Evolutionary conservation across 192 early-diverging fungal species (phyloP).

Genomic region (Entomortierella parvispora): DNA sequence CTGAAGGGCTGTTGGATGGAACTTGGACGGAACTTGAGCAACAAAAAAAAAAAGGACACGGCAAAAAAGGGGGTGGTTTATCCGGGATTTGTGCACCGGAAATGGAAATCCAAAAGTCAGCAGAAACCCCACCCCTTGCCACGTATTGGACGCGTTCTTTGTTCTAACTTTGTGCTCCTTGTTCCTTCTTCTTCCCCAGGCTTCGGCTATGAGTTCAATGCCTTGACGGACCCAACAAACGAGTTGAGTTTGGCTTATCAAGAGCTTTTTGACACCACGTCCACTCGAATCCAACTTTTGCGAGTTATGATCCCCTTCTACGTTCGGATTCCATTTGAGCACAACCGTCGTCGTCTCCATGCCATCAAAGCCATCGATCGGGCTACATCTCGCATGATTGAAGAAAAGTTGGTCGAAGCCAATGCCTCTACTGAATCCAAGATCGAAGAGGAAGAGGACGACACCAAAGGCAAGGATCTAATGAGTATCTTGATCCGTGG

Average conservation of each 20-base stretch:
- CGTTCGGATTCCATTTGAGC: constrained; percentile 22
- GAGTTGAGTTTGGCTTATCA: constrained; percentile 53
- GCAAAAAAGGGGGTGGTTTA: too few relatives aligned
- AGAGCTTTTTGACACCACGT: constrained; percentile 26
- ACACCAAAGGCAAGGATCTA: constrained; percentile 50
- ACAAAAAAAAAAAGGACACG: too few relatives aligned
- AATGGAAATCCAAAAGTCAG: too few relatives aligned
- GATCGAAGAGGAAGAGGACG: constrained; percentile 21
- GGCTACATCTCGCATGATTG: constrained; percentile 44
- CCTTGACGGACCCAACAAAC: constrained; percentile 32
- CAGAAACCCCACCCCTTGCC: too few relatives aligned
- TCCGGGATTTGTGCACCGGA: too few relatives aligned
- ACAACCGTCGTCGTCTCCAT: constrained; percentile 4
- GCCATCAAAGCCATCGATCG: constrained; percentile 21
- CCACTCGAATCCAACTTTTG: constrained; percentile 8
- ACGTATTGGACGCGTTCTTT: too few relatives aligned
- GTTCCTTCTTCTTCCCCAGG: constrained; percentile 1
- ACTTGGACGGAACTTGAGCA: too few relatives aligned
- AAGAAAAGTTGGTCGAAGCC: constrained; percentile 23
- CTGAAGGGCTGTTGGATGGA: too few relatives aligned
- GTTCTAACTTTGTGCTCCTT: too few relatives aligned
- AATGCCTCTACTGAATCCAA: constrained; percentile 3
- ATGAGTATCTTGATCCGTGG: constrained; percentile 55
- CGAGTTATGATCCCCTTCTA: constrained; percentile 24
- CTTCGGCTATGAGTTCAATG: constrained; percentile 54